phyloP scores from a whole-genome alignment of 495 filamentous ascomycete species.

The Xylaria intraflava region DNA sequence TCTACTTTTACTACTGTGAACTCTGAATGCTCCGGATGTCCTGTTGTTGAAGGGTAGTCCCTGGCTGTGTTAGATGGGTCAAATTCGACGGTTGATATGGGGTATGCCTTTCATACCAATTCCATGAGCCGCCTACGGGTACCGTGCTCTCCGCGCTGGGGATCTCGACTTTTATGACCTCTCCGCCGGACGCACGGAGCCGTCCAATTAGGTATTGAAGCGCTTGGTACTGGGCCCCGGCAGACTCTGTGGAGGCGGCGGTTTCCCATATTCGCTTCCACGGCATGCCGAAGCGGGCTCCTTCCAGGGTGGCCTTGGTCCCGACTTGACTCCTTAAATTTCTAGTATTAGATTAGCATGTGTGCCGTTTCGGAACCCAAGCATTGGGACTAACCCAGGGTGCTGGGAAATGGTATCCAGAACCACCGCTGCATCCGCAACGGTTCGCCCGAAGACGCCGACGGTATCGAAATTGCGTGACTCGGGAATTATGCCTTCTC shows the following conservation, averaged over 20 bases:
- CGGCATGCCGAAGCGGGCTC: constrained; percentile 61
- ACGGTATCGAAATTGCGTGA: constrained; percentile 60
- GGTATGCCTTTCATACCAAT: constrained; percentile 20
- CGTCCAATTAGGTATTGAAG: constrained; percentile 41
- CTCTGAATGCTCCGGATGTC: constrained; percentile 62
- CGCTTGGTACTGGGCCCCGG: background rate
- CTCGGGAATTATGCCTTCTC: constrained; percentile 60
- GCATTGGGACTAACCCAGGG: constrained; percentile 20
- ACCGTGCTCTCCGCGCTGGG: constrained; percentile 55
- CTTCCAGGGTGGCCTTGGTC: constrained; percentile 47
- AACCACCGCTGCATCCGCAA: constrained; percentile 58
- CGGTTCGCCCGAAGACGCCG: constrained; percentile 58
- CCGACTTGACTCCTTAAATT: constrained; percentile 8
- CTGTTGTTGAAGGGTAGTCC: constrained; percentile 59
- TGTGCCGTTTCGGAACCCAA: background rate
- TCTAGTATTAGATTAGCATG: background rate
- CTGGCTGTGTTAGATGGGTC: constrained; percentile 31
- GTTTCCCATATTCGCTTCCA: constrained; percentile 63
- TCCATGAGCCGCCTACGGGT: constrained; percentile 52
- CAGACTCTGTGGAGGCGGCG: constrained; percentile 27
- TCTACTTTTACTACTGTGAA: constrained; percentile 68
- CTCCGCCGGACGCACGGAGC: constrained; percentile 55
- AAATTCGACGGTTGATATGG: background rate
- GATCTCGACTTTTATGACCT: constrained; percentile 64
- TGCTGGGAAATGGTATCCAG: constrained; percentile 61